Conservation (phyloP, 208 protist species). For the Angomonas ambiguus region DNA sequence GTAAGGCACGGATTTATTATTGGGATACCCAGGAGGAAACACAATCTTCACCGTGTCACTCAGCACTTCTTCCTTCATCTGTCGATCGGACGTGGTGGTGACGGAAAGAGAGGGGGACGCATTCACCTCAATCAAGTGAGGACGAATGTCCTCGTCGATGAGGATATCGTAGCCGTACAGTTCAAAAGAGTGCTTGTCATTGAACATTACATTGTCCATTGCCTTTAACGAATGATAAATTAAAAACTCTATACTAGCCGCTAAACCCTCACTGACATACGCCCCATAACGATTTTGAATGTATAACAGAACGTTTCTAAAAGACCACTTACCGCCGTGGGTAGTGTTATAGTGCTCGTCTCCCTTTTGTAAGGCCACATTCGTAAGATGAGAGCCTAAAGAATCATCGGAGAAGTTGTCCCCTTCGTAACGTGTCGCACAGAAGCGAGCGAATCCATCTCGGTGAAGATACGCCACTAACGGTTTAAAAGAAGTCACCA, state of each 20-base stretch:
- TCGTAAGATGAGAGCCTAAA: slow-evolving; percentile 94
- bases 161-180: slow-evolving; percentile 98
- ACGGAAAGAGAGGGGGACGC: slow-evolving; percentile 88
- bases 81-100: slow-evolving; percentile 74
- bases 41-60: slow-evolving; percentile 79
- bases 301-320: slow-evolving; percentile 85
- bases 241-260: slow-evolving; percentile 88
- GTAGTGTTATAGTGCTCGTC: slow-evolving; percentile 90
- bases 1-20: slow-evolving; percentile 56
- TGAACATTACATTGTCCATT: slow-evolving; percentile 90
- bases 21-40: slow-evolving; percentile 69
- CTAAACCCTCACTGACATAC: slow-evolving; percentile 63
- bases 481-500: slow-evolving; percentile 93
- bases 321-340: slow-evolving; percentile 94
- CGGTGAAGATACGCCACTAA: slow-evolving; percentile 91
- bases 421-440: slow-evolving; percentile 82
- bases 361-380: slow-evolving; percentile 95
- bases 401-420: slow-evolving; percentile 60
- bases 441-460: slow-evolving; percentile 94
- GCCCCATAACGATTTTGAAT: slow-evolving; percentile 73
- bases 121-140: slow-evolving; percentile 97
- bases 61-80: slow-evolving; percentile 84
- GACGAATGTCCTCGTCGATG: slow-evolving; percentile 92
- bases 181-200: slow-evolving; percentile 96
- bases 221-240: slow-evolving; percentile 91